Percentiles rank a stretch among this genome's conserved stretches.
Evolutionary conservation across 805 yeast genomes (phyloP).

Genomic region (Sporopachydermia quercuum): DNA sequence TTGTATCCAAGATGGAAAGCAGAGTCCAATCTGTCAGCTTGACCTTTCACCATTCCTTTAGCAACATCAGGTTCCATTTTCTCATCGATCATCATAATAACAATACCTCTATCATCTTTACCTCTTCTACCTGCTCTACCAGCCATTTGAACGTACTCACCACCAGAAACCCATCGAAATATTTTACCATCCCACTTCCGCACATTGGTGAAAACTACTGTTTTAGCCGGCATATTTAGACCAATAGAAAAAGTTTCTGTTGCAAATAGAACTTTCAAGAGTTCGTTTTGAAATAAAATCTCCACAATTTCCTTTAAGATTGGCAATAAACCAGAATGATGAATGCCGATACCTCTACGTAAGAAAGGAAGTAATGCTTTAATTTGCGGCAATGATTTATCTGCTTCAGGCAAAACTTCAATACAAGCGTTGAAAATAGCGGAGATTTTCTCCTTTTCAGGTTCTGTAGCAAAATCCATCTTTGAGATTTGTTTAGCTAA

Average conservation of each 20-base stretch:
- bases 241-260: slow-evolving; percentile 98
- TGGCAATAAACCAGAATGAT: slow-evolving; percentile 92
- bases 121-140: slow-evolving; percentile 99
- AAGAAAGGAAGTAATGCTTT: slow-evolving; percentile 79
- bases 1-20: slow-evolving; percentile 96
- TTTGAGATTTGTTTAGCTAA: slow-evolving; percentile 92
- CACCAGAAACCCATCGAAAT: slow-evolving; percentile 98
- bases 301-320: slow-evolving; percentile 91
- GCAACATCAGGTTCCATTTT: slow-evolving; percentile 99
- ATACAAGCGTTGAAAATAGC: slow-evolving; percentile 88
- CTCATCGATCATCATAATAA: slow-evolving; percentile 97
- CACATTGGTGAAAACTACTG: slow-evolving; percentile 94
- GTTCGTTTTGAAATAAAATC: slow-evolving; percentile 92
- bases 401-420: slow-evolving; percentile 74
- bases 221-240: slow-evolving; percentile 97
- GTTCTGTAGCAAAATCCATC: slow-evolving; percentile 84
- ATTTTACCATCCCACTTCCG: slow-evolving; percentile 98
- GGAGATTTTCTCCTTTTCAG: slow-evolving; percentile 81
- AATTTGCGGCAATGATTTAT: slow-evolving; percentile 87
- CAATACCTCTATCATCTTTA: slow-evolving; percentile 97
- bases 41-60: slow-evolving; percentile 98
- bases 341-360: slow-evolving; percentile 95
- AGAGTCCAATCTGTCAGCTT: slow-evolving; percentile 92
- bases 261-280: slow-evolving; percentile 86
- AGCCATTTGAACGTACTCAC: slow-evolving; percentile 98